Evolutionary conservation across 768 basidiomycete genomes (phyloP), one percentile per base, ranked within the genome.

Genomic region (Asterophora parasitica): DNA sequence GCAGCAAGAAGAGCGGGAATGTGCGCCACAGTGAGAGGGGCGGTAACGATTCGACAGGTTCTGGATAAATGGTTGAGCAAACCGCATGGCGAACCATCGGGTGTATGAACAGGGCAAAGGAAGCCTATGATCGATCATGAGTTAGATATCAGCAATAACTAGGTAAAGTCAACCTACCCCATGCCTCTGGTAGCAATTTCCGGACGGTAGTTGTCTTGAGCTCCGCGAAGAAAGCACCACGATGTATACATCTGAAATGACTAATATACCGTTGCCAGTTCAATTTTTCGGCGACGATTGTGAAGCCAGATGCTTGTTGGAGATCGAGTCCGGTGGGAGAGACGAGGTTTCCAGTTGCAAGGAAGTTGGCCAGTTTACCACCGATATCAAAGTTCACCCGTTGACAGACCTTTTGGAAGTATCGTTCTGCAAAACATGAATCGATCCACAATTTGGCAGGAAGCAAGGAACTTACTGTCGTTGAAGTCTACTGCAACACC

Each of bases 211-310:
- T 99, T 1, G 96, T 99, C 73, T 97, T 97, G 45, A 98, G 81
- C 65, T 98, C 93, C 6, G 94, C 90, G 63, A 99, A 99, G 80
- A 99, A 99, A 31, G 96, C 93, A 65, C 96, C 96, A 69, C 96
- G 90, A 69, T 99, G 96, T 26, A 99, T 92, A 65, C 90, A 96
- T 48, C 96, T 79, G 75, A 99, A 99, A 70, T 99, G 96, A 61
- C 88, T 89, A 66, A 99, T 92, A 66, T 97, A 99, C 31, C 96
- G 92, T 57, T 89, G 85, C 83, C 96, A 99, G 66, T 99, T 99
- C 51, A 99, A 76, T 68, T 98, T 98, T 72, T 99, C 96, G 4
- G 94, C 96, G 28, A 98, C 88, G 57, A 99, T 96, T 1, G 96
- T 98, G 68, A 95, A 98, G n/a, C 96, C 96, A 13, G 93, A 87